Percentiles rank a stretch among this genome's conserved stretches.
These are phyloP conservation scores for Viola odorata DNA, from an alignment of 345 rosid species.

Conservation along the genomic window DNA sequence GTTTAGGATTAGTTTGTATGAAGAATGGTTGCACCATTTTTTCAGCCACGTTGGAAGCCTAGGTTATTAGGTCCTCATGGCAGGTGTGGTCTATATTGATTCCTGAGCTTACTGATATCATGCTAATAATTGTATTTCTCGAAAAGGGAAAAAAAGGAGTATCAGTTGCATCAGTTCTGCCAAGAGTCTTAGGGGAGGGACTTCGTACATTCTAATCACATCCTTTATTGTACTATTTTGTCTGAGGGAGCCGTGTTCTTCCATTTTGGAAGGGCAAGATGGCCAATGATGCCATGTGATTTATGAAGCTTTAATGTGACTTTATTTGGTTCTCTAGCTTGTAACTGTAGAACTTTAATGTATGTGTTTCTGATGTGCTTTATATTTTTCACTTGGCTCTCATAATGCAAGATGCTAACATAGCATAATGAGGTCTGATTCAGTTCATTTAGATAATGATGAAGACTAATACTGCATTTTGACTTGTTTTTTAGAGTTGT, in stretches of 20 bases:
- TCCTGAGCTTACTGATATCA: no score
- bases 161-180: no score
- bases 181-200: no score
- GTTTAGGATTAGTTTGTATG: no score
- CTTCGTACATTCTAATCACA: no score
- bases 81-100: no score
- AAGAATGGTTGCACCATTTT: no score
- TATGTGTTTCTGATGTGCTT: neutral
- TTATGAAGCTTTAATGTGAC: neutral
- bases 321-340: neutral
- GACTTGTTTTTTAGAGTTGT: conserved; percentile 35
- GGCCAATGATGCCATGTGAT: neutral
- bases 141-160: no score
- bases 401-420: neutral
- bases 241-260: neutral
- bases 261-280: no score
- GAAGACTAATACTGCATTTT: neutral
- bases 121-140: no score
- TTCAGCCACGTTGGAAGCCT: no score
- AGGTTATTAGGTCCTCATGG: no score
- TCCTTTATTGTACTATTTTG: neutral
- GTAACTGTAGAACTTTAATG: neutral
- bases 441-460: neutral
- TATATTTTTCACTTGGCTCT: neutral
- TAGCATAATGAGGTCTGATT: neutral